Evolutionary conservation across 148 eudicot species (phyloP).

Genomic region (Tetragonia tetragonoides): DNA sequence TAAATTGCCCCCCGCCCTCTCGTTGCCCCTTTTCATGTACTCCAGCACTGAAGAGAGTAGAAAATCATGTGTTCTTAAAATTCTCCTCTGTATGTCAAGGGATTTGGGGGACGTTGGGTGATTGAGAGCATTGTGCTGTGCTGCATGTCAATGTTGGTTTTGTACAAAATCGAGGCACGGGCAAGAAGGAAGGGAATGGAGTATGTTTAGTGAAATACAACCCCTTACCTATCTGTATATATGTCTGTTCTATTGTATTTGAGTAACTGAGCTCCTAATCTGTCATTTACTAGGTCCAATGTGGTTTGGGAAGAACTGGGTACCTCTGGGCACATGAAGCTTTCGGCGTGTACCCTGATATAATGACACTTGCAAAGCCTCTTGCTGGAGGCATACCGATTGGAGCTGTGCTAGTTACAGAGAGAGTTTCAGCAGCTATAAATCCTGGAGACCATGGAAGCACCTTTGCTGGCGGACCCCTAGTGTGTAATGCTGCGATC

Average conservation of each 20-base stretch:
- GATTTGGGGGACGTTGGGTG: too few species aligned
- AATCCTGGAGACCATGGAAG: slow-evolving; percentile 81
- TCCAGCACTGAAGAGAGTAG: too few species aligned
- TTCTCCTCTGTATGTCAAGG: too few species aligned
- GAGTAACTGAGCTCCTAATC: slow-evolving; percentile 3
- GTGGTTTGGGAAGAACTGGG: slow-evolving; percentile 93
- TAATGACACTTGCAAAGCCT: slow-evolving; percentile 85
- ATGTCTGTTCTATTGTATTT: neutral
- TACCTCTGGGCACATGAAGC: slow-evolving; percentile 80
- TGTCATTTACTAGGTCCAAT: slow-evolving; percentile 62
- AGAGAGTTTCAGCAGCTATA: slow-evolving; percentile 61
- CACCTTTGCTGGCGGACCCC: slow-evolving; percentile 91
- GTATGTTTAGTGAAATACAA: too few species aligned
- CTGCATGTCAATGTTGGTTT: too few species aligned
- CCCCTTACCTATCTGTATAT: neutral
- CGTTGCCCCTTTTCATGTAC: too few species aligned
- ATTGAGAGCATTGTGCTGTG: too few species aligned
- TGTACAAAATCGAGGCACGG: too few species aligned
- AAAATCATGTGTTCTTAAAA: too few species aligned
- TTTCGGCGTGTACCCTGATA: slow-evolving; percentile 56
- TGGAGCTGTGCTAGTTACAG: slow-evolving; percentile 74
- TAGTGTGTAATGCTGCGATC: slow-evolving; percentile 66
- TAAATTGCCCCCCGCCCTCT: too few species aligned
- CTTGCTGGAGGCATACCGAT: slow-evolving; percentile 94
- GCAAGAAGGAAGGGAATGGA: too few species aligned